Percentiles rank a stretch among this genome's conserved stretches.
phyloP scores from a whole-genome alignment of 164 flowering plant species.

The Amborella trichopoda region DNA sequence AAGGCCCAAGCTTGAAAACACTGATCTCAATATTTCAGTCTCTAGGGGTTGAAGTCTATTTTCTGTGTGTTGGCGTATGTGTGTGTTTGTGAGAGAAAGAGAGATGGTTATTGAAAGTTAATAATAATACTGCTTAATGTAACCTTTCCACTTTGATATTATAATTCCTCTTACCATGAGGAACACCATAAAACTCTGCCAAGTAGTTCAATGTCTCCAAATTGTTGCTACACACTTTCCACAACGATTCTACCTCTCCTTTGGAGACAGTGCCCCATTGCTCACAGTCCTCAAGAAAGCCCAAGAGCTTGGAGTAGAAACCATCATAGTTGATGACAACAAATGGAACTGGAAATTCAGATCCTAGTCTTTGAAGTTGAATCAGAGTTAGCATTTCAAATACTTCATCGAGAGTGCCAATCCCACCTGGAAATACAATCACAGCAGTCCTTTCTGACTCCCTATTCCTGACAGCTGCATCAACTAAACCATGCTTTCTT shows the following conservation, averaged over 20 bases:
- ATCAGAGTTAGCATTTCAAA: conserved; percentile 77
- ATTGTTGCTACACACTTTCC: conserved; percentile 63
- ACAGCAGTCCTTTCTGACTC: conserved; percentile 69
- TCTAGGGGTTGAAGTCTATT: too few species aligned
- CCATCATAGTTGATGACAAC: conserved; percentile 87
- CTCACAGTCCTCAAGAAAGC: conserved; percentile 62
- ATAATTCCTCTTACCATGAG: conserved; percentile 7
- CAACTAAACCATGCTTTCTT: conserved; percentile 89
- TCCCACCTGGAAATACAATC: conserved; percentile 83
- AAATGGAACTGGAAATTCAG: conserved; percentile 69
- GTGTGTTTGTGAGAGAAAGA: too few species aligned
- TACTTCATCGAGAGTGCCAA: conserved; percentile 83
- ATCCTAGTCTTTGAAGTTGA: conserved; percentile 82
- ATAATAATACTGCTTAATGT: conserved; percentile 6
- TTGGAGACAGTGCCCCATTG: conserved; percentile 46
- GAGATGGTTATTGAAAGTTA: too few species aligned
- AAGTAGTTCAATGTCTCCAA: conserved; percentile 64
- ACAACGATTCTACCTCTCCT: conserved; percentile 65
- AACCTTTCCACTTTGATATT: conserved; percentile 5
- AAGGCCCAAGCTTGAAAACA: too few species aligned
- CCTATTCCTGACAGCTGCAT: conserved; percentile 57
- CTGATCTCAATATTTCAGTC: too few species aligned
- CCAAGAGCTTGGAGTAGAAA: conserved; percentile 64
- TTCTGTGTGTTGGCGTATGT: too few species aligned
- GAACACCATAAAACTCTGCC: conserved; percentile 38